These are phyloP conservation scores for Coleophoma cylindrospora DNA, from an alignment of 2,329 filamentous ascomycete genomes.

Conservation along the genomic window DNA sequence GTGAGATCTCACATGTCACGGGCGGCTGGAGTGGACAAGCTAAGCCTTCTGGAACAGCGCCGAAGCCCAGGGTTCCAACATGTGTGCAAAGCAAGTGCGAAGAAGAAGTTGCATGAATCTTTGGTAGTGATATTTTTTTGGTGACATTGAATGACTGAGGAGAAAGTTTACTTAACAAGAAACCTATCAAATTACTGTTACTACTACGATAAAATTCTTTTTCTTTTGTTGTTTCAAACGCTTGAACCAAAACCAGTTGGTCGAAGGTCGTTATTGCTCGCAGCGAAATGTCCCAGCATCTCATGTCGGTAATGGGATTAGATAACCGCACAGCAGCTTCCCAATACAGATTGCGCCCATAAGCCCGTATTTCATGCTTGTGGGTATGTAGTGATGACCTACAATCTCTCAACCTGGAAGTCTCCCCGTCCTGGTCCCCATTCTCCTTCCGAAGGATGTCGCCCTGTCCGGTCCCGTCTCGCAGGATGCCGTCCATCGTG, in stretches of 20 bases:
- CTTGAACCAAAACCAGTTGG: neutral
- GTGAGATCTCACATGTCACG: no score
- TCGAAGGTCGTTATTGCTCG: neutral
- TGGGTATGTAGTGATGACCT: conserved; percentile 26
- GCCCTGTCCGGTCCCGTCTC: conserved; percentile 8
- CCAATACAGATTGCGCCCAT: neutral
- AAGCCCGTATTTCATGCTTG: neutral
- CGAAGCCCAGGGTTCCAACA: no score
- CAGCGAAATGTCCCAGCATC: conserved; percentile 3
- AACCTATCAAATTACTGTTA: neutral
- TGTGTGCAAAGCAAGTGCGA: no score
- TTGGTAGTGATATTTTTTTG: no score
- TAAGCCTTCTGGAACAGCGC: no score
- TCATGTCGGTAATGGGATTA: neutral
- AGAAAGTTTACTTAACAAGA: no score
- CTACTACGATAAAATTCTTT: conserved; percentile 1
- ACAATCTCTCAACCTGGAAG: conserved; percentile 8
- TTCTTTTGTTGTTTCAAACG: neutral
- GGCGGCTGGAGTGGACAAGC: no score
- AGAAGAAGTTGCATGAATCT: no score
- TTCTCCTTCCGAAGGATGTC: conserved; percentile 2
- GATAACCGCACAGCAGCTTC: neutral
- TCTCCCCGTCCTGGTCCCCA: conserved; percentile 3
- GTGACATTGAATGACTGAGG: no score
- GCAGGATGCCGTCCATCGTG: conserved; percentile 8